A percentile compares a stretch with the other conserved stretches of the same genome.
Evolutionary conservation across 345 rosid species (phyloP).

Genomic region (Aquilaria malaccensis): DNA sequence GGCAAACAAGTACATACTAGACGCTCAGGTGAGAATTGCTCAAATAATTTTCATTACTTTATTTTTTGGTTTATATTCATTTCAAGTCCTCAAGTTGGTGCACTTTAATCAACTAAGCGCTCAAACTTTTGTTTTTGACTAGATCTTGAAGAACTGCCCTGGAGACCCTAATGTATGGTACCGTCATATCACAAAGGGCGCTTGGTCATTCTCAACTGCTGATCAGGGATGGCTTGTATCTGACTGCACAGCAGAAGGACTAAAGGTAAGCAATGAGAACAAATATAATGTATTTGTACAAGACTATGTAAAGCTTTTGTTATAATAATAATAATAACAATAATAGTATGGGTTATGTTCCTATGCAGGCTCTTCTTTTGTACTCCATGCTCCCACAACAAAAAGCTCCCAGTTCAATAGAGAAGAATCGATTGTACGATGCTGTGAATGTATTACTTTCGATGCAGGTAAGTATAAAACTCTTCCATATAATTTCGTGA

Average conservation of each 20-base stretch:
- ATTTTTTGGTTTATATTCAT: not conserved
- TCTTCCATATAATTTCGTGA: not conserved
- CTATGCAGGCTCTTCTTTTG: slow-evolving; percentile 39
- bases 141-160: slow-evolving; percentile 57
- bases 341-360: not conserved
- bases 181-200: slow-evolving; percentile 70
- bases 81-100: too few relatives aligned
- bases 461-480: slow-evolving; percentile 41
- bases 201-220: slow-evolving; percentile 67
- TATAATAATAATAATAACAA: too few relatives aligned
- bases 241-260: slow-evolving; percentile 65
- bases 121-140: slow-evolving; percentile 3
- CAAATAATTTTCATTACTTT: slow-evolving; percentile 5
- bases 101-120: not conserved
- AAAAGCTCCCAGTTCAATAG: slow-evolving; percentile 43
- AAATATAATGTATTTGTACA: not conserved
- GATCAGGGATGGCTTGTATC: slow-evolving; percentile 81
- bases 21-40: slow-evolving; percentile 41
- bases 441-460: slow-evolving; percentile 66
- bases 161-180: slow-evolving; percentile 49
- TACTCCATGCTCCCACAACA: slow-evolving; percentile 41
- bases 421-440: slow-evolving; percentile 46
- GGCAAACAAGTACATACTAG: slow-evolving; percentile 41
- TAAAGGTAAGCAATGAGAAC: slow-evolving; percentile 29
- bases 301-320: too few relatives aligned